Base-by-base conservation (phyloP, 1,284 basidiomycete genomes). In the Heliocybe sulcata region DNA sequence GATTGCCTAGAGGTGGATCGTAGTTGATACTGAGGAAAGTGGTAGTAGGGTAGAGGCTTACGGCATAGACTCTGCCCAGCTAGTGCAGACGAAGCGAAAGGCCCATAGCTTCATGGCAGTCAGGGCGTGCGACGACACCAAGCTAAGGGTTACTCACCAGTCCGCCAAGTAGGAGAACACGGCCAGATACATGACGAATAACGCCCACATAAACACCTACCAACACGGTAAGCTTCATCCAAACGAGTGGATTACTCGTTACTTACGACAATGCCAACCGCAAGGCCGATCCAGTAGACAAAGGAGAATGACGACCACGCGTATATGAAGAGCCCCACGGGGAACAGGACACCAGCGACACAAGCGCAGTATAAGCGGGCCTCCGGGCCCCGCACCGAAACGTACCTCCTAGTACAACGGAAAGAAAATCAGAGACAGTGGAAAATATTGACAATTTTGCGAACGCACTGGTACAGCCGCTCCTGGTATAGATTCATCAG, bases 31-130 rank as follows among this genome's bases (percentile, higher is more conserved):
- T 31, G 35, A 22, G 1, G 22, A 19, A 29, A 50, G 23, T 31
- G 33, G 27, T 27, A 27, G 23, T 12, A 29, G 25, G 53, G 22
- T n/a, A 50, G 29, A 53, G 33, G 72, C 77, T 62, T 70, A 81
- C 88, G 77, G 58, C 77, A 81, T 38, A 91, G 71, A 64, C 83
- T 86, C 67, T 91, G 90, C 0, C 86, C 90, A 0, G 90, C 89
- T 19, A 90, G 70, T 1, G 89, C 88, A 1, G 86, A 89, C 0
- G 85, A 88, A 3, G 89, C 90, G 59, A 83, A 92, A 1, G 82
- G 77, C 0, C 84, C 84, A 57, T 88, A 87, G 61, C 83, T 86
- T 51, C 10, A 16, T n/a, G 19, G 38, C 12, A 42, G 20, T 6
- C 33, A 45, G 14, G 4, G 52, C 10, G 9, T 45, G 48, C 31